Evolutionary conservation across 1,284 basidiomycete species (phyloP).

Genomic region (Puccinia horiana): DNA sequence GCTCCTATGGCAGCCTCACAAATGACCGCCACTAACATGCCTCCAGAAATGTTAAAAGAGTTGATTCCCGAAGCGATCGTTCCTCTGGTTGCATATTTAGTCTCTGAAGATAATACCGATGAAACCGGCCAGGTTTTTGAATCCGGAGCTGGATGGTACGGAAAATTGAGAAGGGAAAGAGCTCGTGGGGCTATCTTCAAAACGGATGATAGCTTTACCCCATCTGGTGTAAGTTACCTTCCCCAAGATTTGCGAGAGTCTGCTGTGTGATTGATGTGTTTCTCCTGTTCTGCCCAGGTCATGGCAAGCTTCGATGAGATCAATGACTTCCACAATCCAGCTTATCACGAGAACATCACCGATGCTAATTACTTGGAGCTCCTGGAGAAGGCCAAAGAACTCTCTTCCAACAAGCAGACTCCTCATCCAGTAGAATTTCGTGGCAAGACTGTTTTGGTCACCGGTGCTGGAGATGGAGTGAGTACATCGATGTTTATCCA

Average conservation of each 20-base stretch:
- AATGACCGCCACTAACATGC: conserved; percentile 73
- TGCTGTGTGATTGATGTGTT: neutral
- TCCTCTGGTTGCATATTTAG: conserved; percentile 75
- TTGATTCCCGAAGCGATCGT: conserved; percentile 92
- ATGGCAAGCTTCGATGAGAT: conserved; percentile 79
- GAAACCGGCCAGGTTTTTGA: conserved; percentile 88
- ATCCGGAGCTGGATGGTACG: conserved; percentile 88
- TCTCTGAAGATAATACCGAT: conserved; percentile 59
- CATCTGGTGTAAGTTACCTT: conserved; percentile 72
- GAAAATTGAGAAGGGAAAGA: conserved; percentile 91
- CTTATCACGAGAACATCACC: conserved; percentile 71
- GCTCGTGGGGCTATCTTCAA: conserved; percentile 83
- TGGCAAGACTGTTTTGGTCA: conserved; percentile 88
- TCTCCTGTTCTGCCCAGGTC: conserved; percentile 67
- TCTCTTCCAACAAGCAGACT: conserved; percentile 73
- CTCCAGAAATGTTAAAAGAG: conserved; percentile 90
- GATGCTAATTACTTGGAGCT: conserved; percentile 66
- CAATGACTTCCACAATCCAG: conserved; percentile 72
- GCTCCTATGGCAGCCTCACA: conserved; percentile 71
- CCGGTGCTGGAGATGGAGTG: conserved; percentile 81
- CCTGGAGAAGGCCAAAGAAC: conserved; percentile 69
- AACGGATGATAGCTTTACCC: conserved; percentile 86
- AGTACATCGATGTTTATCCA: conserved; percentile 11
- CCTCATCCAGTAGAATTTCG: conserved; percentile 76
- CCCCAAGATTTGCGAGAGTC: neutral